These are phyloP conservation scores for Verticillium albo-atrum DNA, from an alignment of 2,329 filamentous ascomycete genomes.

Conservation along the genomic window DNA sequence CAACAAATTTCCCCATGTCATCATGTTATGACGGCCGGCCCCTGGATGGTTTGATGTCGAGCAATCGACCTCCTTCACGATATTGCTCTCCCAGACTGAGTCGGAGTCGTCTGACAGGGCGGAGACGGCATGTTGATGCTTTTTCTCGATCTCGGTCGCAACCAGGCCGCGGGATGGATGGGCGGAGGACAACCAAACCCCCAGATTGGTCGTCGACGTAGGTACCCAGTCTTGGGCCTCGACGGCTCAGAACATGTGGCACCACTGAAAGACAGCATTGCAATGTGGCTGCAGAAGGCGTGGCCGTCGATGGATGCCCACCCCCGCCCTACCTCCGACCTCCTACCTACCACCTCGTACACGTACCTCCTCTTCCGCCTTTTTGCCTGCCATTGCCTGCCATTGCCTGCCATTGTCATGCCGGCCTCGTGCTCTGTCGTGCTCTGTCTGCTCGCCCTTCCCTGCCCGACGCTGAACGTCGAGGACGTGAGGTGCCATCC, in stretches of 20 bases:
- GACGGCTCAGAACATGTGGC: slow-evolving; percentile 9
- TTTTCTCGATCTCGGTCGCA: background rate
- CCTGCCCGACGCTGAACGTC: background rate
- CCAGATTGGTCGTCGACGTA: background rate
- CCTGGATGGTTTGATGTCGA: too few relatives aligned
- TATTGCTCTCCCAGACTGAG: too few relatives aligned
- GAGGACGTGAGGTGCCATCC: background rate
- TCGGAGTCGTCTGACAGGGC: background rate
- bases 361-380: too few relatives aligned
- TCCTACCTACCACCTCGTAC: too few relatives aligned
- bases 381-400: background rate
- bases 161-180: background rate
- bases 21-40: too few relatives aligned
- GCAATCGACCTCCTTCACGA: too few relatives aligned
- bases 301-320: background rate
- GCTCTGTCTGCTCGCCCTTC: too few relatives aligned
- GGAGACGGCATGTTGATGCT: background rate
- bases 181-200: background rate
- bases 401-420: background rate
- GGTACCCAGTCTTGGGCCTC: background rate
- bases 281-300: slow-evolving; percentile 9
- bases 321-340: background rate
- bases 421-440: too few relatives aligned
- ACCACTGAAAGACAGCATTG: slow-evolving; percentile 9
- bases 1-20: too few relatives aligned